Base-by-base conservation (phyloP, 345 rosid genomes). In the Rhizophora apiculata region DNA sequence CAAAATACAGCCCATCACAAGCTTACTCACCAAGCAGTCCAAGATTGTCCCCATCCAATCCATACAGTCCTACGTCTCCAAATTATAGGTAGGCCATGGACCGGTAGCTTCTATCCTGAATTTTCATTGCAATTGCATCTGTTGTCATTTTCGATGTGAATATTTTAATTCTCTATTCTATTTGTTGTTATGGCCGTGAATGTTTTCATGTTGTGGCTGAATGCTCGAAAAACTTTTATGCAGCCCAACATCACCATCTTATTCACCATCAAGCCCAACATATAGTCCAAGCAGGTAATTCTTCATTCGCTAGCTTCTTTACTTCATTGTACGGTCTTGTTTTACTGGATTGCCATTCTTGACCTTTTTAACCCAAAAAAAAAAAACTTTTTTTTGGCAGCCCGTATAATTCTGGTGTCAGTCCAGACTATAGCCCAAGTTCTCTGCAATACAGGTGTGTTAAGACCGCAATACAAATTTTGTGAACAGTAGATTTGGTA, bases 1-100 rank as follows among this genome's bases (percentile, higher is more conserved):
- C 98, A 0, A 78, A 86, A 43, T 93, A 93, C 73, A 91, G 88
- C 60, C 98, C 97, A 2, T 92, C 96, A 9, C 70, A 84, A 58
- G 96, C 93, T 4, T 91, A 91, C 82, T 95, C 96, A 36, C 99
- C 96, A 6, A 94, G 96, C 81, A 91, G 90, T 72, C 91, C 98
- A 26, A 85, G 96, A 69, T 70, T 94, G 72, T 86, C 97, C 22
- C 95, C 97, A 32, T 73, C 93, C 53, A 89, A 92, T 76, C 97
- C 99, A 7, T 89, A 94, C 81, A 92, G 96, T 77, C 96, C 97
- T 58, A 88, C 97, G 9, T 94, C 98, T 69, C 98, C 97, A 52
- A 89, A 82, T 76, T 94, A 91, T 73, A 94, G 96, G 97, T 88
- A 67, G 18, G 22, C 24, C 69, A 53, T 21, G 16, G 8, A 36